These are phyloP conservation scores for Tetrastigma voinierianum DNA, from an alignment of 164 flowering plant genomes.

Conservation along the genomic window DNA sequence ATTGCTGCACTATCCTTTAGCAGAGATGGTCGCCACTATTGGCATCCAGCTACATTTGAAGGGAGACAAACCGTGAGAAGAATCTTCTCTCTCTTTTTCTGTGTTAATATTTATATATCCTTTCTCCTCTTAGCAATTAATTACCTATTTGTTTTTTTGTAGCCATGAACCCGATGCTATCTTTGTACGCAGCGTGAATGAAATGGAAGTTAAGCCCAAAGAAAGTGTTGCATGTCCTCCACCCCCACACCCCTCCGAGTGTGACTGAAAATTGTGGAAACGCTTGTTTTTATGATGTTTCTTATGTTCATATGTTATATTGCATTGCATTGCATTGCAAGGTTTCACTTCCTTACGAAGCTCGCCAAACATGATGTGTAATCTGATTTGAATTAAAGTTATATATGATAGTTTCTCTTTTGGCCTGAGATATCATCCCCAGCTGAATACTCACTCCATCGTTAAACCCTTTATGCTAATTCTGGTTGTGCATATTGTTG, in stretches of 20 bases:
- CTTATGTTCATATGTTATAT: neutral
- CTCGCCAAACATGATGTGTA: too few relatives aligned
- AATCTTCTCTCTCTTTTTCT: slow-evolving; percentile 10
- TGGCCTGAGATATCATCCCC: too few relatives aligned
- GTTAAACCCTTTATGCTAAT: too few relatives aligned
- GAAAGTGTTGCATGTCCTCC: slow-evolving; percentile 64
- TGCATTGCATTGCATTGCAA: too few relatives aligned
- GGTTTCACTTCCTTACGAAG: too few relatives aligned
- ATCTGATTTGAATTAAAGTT: too few relatives aligned
- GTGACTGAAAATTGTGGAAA: slow-evolving; percentile 8
- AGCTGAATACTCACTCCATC: too few relatives aligned
- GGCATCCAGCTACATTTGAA: slow-evolving; percentile 92
- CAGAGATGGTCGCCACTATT: slow-evolving; percentile 92
- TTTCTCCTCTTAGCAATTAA: neutral
- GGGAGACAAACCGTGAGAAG: slow-evolving; percentile 78
- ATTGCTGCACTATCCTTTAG: slow-evolving; percentile 92
- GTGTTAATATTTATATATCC: neutral
- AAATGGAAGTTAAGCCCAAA: slow-evolving; percentile 96
- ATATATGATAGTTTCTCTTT: too few relatives aligned
- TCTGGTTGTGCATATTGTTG: too few relatives aligned
- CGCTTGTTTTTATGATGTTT: neutral
- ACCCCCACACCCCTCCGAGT: slow-evolving; percentile 50
- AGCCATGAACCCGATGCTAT: slow-evolving; percentile 96
- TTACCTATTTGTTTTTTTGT: slow-evolving; percentile 33
- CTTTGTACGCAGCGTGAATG: slow-evolving; percentile 81